Conservation (phyloP, 306 rosid genomes). For the Senna tora region DNA sequence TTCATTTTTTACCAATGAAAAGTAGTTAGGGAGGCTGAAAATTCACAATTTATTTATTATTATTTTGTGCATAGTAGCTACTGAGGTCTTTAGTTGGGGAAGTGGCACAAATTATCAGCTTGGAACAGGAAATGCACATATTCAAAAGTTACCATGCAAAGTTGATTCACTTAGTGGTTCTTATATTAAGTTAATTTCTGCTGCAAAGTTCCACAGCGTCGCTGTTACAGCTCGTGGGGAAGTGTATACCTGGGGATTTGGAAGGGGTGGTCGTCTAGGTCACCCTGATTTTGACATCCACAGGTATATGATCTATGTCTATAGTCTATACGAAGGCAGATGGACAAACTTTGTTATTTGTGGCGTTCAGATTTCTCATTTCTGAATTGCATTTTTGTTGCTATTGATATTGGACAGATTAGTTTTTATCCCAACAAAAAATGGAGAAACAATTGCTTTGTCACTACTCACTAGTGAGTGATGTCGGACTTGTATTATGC, state of each 20-base stretch:
- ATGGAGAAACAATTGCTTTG: slow-evolving; percentile 4
- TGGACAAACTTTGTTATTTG: slow-evolving; percentile 3
- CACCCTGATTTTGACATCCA: slow-evolving; percentile 98
- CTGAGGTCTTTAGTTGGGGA: slow-evolving; percentile 97
- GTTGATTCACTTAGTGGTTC: slow-evolving; percentile 85
- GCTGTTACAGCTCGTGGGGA: slow-evolving; percentile 83
- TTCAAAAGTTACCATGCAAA: slow-evolving; percentile 90
- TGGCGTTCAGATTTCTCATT: neutral
- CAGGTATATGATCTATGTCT: slow-evolving; percentile 57
- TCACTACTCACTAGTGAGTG: neutral
- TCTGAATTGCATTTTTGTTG: slow-evolving; percentile 9
- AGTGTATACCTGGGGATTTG: slow-evolving; percentile 97
- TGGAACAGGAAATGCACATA: slow-evolving; percentile 96
- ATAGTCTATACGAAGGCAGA: neutral
- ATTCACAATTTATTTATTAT: slow-evolving; percentile 18
- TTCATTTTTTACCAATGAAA: slow-evolving; percentile 30
- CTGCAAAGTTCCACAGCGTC: slow-evolving; percentile 91
- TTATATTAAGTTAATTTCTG: slow-evolving; percentile 69
- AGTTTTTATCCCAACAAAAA: neutral
- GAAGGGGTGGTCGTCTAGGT: slow-evolving; percentile 97
- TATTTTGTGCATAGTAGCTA: slow-evolving; percentile 50
- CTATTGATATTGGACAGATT: neutral
- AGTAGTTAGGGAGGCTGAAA: slow-evolving; percentile 19
- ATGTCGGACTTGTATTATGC: slow-evolving; percentile 15
- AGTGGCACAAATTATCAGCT: slow-evolving; percentile 96